phyloP scores from a whole-genome alignment of 208 protist species.

The Leishmania aethiopica region DNA sequence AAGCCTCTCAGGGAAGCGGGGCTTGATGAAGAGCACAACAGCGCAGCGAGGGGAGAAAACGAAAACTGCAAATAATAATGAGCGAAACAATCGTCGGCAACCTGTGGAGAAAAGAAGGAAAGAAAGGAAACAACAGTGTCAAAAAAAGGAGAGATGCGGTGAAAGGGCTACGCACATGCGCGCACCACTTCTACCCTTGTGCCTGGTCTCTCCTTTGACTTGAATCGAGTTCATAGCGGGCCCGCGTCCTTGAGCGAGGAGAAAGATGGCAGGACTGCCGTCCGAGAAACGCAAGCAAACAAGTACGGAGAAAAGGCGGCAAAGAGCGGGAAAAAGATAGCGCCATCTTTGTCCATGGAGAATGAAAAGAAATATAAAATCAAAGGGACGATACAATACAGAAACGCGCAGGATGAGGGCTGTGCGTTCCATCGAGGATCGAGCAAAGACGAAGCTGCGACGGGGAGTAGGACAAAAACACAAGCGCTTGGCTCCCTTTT shows the following conservation, averaged over 20 bases:
- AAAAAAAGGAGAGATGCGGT: neutral
- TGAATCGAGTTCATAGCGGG: neutral
- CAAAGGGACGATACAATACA: conserved; percentile 1
- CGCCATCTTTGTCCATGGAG: conserved; percentile 2
- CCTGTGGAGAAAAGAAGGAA: neutral
- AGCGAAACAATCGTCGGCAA: neutral
- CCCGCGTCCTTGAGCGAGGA: neutral
- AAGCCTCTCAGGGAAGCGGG: neutral
- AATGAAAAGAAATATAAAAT: conserved; percentile 10
- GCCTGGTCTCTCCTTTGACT: neutral
- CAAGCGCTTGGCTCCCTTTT: neutral
- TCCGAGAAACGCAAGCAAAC: neutral
- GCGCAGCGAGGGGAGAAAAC: conserved; percentile 1
- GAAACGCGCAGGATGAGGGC: neutral
- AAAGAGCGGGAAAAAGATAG: neutral
- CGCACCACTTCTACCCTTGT: neutral
- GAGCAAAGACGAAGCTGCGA: neutral
- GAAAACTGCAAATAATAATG: conserved; percentile 1
- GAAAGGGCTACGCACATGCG: conserved; percentile 2
- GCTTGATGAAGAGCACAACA: neutral
- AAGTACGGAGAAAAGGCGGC: neutral
- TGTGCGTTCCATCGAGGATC: neutral
- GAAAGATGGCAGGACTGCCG: neutral
- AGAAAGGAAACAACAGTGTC: neutral
- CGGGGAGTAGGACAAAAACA: neutral